These are phyloP conservation scores for Acanthamoeba castellanii DNA, from an alignment of 208 protist species.

Conservation along the genomic window DNA sequence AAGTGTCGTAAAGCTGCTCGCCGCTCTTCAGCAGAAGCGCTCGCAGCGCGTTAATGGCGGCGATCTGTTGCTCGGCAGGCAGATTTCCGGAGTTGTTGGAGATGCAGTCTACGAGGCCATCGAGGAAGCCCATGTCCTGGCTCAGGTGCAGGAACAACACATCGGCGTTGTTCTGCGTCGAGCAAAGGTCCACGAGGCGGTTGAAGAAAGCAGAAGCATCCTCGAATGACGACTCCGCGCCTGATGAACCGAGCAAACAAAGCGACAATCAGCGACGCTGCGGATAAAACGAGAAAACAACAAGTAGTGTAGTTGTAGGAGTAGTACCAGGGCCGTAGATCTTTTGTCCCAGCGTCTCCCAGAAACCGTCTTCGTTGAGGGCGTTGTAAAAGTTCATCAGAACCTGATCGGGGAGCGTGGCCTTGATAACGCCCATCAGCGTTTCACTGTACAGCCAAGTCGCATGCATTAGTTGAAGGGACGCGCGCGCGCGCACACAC, in stretches of 20 bases:
- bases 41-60: constrained; percentile 43
- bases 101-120: constrained; percentile 51
- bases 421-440: constrained; percentile 69
- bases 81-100: constrained; percentile 10
- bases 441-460: constrained; percentile 36
- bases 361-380: constrained; percentile 74
- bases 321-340: constrained; percentile 64
- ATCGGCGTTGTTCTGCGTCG: constrained; percentile 38
- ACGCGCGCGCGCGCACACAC: background rate
- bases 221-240: constrained; percentile 54
- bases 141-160: constrained; percentile 52
- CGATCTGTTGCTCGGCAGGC: constrained; percentile 46
- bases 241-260: background rate
- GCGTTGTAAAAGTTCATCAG: constrained; percentile 69
- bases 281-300: background rate
- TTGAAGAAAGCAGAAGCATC: constrained; percentile 59
- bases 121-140: constrained; percentile 40
- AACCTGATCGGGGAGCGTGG: constrained; percentile 68
- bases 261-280: background rate
- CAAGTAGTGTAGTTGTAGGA: background rate
- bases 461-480: background rate
- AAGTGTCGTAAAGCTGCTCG: constrained; percentile 54
- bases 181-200: constrained; percentile 59
- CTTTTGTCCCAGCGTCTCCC: constrained; percentile 50
- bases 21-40: constrained; percentile 36